Conservation (phyloP, 306 rosid genomes). For the Delonix regia region DNA sequence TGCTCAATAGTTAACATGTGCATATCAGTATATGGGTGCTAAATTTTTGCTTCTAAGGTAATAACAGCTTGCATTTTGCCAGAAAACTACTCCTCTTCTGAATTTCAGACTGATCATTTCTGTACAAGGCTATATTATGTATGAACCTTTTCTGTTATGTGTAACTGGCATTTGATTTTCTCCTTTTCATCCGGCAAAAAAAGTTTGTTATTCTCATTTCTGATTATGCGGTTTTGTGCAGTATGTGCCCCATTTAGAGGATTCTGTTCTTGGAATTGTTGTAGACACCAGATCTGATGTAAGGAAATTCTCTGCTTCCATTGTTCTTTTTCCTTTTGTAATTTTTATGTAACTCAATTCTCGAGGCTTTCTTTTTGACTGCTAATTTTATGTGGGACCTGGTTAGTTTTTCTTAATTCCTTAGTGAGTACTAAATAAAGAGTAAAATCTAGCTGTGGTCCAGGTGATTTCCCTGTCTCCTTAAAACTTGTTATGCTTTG, state of each 20-base stretch:
- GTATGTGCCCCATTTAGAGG: constrained; percentile 89
- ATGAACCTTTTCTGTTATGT: neutral
- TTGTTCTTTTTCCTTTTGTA: neutral
- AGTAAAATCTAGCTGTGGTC: neutral
- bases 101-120: neutral
- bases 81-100: constrained; percentile 21
- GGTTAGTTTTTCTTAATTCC: neutral
- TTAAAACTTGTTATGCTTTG: constrained; percentile 2
- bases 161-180: neutral
- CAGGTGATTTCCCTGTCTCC: neutral
- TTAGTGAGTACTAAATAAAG: constrained; percentile 10
- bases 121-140: neutral
- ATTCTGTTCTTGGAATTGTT: constrained; percentile 88
- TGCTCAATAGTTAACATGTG: neutral
- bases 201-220: neutral
- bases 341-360: constrained; percentile 4
- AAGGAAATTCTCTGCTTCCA: constrained; percentile 44
- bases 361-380: neutral
- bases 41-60: constrained; percentile 6
- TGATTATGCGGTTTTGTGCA: constrained; percentile 41
- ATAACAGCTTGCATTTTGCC: constrained; percentile 22
- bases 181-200: neutral
- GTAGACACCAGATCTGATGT: constrained; percentile 87
- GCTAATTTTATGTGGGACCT: constrained; percentile 13
- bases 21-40: neutral